A percentile compares a stretch with the other conserved stretches of the same genome.
These are phyloP conservation scores for Lentinus tigrinus DNA, from an alignment of 768 basidiomycete genomes.

Conservation along the genomic window DNA sequence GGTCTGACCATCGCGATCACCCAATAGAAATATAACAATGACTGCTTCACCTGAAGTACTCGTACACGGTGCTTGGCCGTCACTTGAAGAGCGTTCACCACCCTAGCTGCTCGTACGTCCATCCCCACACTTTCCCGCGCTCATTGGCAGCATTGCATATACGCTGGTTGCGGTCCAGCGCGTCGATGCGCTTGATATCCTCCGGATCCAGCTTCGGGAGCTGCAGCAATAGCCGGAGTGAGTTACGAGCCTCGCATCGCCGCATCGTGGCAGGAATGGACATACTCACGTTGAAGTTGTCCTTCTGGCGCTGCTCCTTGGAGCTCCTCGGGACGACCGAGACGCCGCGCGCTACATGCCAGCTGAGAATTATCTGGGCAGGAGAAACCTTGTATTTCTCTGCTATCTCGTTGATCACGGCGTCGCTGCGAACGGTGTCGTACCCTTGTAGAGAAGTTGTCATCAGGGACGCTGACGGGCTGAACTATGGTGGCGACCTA, in stretches of 20 bases:
- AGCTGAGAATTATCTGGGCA: constrained; percentile 49
- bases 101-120: constrained; percentile 39
- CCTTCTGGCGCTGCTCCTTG: constrained; percentile 45
- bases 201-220: constrained; percentile 32
- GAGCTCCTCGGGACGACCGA: constrained; percentile 48
- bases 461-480: too few relatives aligned
- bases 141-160: constrained; percentile 33
- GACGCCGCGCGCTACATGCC: constrained; percentile 48
- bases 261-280: constrained; percentile 1
- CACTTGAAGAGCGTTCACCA: constrained; percentile 30
- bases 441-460: too few relatives aligned
- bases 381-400: constrained; percentile 45
- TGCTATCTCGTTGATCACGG: constrained; percentile 43
- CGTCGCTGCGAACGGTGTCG: constrained; percentile 44
- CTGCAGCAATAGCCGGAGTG: constrained; percentile 18
- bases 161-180: constrained; percentile 33
- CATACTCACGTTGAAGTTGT: constrained; percentile 49
- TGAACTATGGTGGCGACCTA: too few relatives aligned
- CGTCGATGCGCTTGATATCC: constrained; percentile 33
- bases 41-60: too few relatives aligned
- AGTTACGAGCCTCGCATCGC: too few relatives aligned
- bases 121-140: constrained; percentile 33
- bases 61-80: neutral
- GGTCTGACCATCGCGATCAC: neutral
- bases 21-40: neutral